Evolutionary conservation across 495 filamentous ascomycete genomes (phyloP).

Genomic region (Chaetomium tenue): DNA sequence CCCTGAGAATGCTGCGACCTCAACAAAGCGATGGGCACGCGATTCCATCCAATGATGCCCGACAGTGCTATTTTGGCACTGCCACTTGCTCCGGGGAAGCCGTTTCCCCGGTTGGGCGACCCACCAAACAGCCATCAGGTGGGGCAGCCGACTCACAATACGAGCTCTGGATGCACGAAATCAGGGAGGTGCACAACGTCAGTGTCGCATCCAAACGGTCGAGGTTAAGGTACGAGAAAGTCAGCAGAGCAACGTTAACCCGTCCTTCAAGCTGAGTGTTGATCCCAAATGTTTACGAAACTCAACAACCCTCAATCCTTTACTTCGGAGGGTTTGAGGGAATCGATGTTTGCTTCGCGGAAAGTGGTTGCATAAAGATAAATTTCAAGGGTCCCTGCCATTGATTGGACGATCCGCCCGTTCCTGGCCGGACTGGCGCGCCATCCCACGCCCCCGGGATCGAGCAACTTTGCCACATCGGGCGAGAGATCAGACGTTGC

Average conservation of each 20-base stretch:
- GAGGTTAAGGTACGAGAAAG: neutral
- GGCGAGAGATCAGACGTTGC: neutral
- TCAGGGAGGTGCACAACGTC: slow-evolving; percentile 4
- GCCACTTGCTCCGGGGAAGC: slow-evolving; percentile 20
- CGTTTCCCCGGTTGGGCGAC: slow-evolving; percentile 6
- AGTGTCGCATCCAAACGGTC: neutral
- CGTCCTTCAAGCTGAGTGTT: neutral
- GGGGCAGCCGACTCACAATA: slow-evolving; percentile 11
- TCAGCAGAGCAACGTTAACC: neutral
- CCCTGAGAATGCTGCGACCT: too few species aligned
- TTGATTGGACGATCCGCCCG: slow-evolving; percentile 2
- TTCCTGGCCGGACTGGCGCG: neutral
- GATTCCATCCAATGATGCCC: slow-evolving; percentile 15
- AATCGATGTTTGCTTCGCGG: neutral
- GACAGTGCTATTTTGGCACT: slow-evolving; percentile 24
- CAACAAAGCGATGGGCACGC: neutral
- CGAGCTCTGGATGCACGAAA: slow-evolving; percentile 11
- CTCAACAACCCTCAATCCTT: too few species aligned
- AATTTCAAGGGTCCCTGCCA: neutral
- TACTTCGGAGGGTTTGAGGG: too few species aligned
- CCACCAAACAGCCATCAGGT: slow-evolving; percentile 13
- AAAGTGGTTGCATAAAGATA: neutral
- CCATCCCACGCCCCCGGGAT: neutral
- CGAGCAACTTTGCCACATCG: slow-evolving; percentile 12
- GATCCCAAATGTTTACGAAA: neutral